Base-by-base conservation (phyloP, 352 stramenopile species). In the Pythium diclinum region DNA sequence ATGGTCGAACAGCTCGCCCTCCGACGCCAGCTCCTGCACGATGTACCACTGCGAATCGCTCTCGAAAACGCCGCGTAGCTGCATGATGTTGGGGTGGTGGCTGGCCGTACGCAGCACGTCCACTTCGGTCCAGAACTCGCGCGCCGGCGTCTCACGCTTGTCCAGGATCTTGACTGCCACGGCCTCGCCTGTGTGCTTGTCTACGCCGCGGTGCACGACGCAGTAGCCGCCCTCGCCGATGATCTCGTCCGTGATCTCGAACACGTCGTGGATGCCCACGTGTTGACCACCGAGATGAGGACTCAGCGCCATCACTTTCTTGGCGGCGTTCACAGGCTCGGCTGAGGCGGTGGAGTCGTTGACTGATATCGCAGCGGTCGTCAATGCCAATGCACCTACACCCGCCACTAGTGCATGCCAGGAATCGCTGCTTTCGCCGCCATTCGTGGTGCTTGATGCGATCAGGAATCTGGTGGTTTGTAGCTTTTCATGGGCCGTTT, bases 1-100 rank as follows among this genome's bases (percentile, higher is more conserved):
- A 70, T 93, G 83, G 66, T 97, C 89, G 42, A 97, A 95, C 3
- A 97, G 71, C 68, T 97, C 89, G 28, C 86, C 87, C 38, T 89
- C 86, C n/a, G 85, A 80, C 32, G 88, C 85, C 51, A 94, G 75
- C 46, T 96, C 86, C 65, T 90, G 79, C 14, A 94, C 85, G 61
- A 94, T 92, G 63, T 88, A 92, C 83, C 83, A 94, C 56, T 69
- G 79, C 32, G 75, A 77, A 23, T 89, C 78, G 30, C 76, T 89
- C 69, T 92, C 85, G 62, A 83, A 94, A 19, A 87, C 86, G 30
- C 71, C 83, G 56, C 80, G 67, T n/a, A 94, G 61, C 46, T 90
- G 71, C 77, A 92, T 81, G 68, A 94, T 91, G 58, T 90, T 92
- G 4, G 81, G 79, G 69, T 92, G 83, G 54, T 86, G 74, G 21